phyloP scores from a whole-genome alignment of 352 stramenopile genomes.

The Phytophthora pini region DNA sequence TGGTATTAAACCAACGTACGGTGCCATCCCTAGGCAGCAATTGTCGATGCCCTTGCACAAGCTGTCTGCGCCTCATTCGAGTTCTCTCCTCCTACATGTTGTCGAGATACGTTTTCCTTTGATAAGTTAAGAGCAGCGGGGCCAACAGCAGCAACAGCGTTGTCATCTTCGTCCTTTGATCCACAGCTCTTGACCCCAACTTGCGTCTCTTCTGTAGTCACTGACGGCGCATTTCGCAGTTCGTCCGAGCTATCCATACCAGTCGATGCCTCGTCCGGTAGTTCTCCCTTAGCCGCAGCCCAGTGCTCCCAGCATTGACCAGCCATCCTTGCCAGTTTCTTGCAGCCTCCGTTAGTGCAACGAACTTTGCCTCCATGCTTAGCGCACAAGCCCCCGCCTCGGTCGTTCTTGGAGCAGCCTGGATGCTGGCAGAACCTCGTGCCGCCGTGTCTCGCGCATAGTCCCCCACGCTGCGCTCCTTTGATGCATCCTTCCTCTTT shows the following conservation, averaged over 20 bases:
- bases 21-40: too few relatives aligned
- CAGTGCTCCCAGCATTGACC: not conserved
- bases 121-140: too few relatives aligned
- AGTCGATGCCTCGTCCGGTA: not conserved
- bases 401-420: conserved; percentile 1
- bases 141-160: too few relatives aligned
- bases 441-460: not conserved
- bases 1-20: too few relatives aligned
- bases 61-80: too few relatives aligned
- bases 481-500: not conserved
- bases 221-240: not conserved
- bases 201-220: not conserved
- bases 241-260: not conserved
- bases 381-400: not conserved
- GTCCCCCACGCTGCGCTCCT: not conserved
- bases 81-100: too few relatives aligned
- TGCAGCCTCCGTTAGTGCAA: not conserved
- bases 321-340: not conserved
- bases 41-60: too few relatives aligned
- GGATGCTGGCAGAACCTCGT: not conserved
- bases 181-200: not conserved
- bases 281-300: not conserved
- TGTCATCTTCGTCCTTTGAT: not conserved
- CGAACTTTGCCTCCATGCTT: not conserved
- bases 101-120: too few relatives aligned